Percentiles rank a stretch among this genome's conserved stretches.
Conservation (phyloP, 768 basidiomycete genomes). For the Pilatotrama ljubarskyi region DNA sequence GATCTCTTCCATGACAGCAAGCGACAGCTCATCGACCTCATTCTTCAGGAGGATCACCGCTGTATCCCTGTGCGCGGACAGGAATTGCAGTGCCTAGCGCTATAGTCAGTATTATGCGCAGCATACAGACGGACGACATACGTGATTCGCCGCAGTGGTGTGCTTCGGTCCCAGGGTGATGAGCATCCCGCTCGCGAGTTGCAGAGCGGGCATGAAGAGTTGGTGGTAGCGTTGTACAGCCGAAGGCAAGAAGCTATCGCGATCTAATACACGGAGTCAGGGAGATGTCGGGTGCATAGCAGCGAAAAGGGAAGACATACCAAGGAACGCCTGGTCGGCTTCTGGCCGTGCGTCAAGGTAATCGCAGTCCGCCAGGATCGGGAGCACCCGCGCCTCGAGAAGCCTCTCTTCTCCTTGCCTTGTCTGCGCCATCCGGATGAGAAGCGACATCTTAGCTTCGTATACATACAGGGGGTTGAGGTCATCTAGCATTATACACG, state of each 20-base stretch:
- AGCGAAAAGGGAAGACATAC: constrained; percentile 39
- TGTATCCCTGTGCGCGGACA: constrained; percentile 81
- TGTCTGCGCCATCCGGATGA: constrained; percentile 82
- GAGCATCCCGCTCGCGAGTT: constrained; percentile 75
- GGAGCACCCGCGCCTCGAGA: constrained; percentile 73
- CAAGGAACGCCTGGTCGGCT: constrained; percentile 78
- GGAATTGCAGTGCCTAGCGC: constrained; percentile 71
- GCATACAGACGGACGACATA: neutral
- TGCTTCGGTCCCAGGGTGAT: constrained; percentile 76
- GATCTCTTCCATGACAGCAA: constrained; percentile 74
- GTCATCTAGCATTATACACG: constrained; percentile 73
- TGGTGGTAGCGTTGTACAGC: constrained; percentile 91
- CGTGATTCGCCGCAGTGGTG: constrained; percentile 57
- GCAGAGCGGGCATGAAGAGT: constrained; percentile 81
- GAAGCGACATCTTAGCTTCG: constrained; percentile 90
- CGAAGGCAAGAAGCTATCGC: constrained; percentile 84
- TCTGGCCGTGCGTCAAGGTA: constrained; percentile 86
- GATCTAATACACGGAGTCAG: constrained; percentile 46
- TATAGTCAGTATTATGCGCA: neutral
- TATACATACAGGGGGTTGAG: constrained; percentile 92
- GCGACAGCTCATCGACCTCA: constrained; percentile 58
- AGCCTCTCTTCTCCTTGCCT: constrained; percentile 83
- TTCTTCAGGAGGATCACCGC: constrained; percentile 81
- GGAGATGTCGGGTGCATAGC: neutral
- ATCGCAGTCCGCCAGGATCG: constrained; percentile 78